Conservation (phyloP, 2,329 filamentous ascomycete genomes). For the Fusarium albidum region DNA sequence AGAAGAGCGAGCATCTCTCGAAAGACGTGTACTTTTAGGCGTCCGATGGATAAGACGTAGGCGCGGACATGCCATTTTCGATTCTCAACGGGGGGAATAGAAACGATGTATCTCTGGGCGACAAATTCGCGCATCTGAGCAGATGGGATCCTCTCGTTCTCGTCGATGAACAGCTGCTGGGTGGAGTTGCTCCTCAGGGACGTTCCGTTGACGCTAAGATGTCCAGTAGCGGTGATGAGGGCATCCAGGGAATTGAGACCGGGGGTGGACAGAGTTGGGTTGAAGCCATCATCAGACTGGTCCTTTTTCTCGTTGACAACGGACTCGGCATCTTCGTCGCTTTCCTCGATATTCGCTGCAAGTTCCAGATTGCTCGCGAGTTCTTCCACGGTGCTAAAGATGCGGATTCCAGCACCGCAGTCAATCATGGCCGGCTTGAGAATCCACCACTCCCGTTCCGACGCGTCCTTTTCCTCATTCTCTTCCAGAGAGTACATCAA, state of each 20-base stretch:
- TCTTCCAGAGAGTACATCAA: conserved; percentile 46
- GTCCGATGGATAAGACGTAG: conserved; percentile 47
- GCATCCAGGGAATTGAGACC: conserved; percentile 42
- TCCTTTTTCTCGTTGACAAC: not conserved
- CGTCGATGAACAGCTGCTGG: conserved; percentile 40
- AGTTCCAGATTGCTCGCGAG: conserved; percentile 47
- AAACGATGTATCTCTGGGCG: conserved; percentile 48
- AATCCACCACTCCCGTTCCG: conserved; percentile 50
- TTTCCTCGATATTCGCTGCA: conserved; percentile 45
- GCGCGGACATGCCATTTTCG: conserved; percentile 50
- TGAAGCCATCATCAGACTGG: conserved; percentile 18
- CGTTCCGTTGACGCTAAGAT: conserved; percentile 20
- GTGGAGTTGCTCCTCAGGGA: conserved; percentile 8
- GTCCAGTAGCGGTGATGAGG: conserved; percentile 41
- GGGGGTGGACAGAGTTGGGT: conserved; percentile 36
- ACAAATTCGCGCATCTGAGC: conserved; percentile 49
- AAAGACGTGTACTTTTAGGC: conserved; percentile 49
- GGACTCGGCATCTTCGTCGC: conserved; percentile 29
- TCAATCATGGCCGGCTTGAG: conserved; percentile 50
- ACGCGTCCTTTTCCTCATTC: conserved; percentile 40
- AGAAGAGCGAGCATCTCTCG: conserved; percentile 48
- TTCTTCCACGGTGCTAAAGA: conserved; percentile 50
- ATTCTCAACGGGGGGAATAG: conserved; percentile 42
- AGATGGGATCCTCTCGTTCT: conserved; percentile 46
- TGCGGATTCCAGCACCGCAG: conserved; percentile 49